Conservation (phyloP, 73 alveolate species). For the Symbiodinium natans region DNA sequence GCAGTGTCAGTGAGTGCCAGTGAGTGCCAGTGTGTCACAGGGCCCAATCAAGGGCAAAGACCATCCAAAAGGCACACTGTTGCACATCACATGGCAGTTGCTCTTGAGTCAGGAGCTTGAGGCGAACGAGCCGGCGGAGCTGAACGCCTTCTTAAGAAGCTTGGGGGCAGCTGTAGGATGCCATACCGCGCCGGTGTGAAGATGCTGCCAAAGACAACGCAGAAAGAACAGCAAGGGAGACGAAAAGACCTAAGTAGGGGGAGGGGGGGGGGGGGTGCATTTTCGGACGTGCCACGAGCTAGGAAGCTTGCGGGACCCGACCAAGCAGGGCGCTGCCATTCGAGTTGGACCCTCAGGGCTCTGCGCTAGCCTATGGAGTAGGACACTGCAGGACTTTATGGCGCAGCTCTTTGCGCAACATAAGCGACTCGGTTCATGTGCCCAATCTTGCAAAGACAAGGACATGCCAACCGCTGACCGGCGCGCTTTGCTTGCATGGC, state of each 20-base stretch:
- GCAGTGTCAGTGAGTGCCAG: not conserved
- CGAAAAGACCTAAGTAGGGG: not conserved
- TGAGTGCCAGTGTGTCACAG: not conserved
- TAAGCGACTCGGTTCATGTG: not conserved
- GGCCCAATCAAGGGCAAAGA: not conserved
- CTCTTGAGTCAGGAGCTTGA: not conserved
- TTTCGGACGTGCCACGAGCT: not conserved
- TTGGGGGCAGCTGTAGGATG: not conserved
- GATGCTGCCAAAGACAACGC: not conserved
- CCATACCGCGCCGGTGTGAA: not conserved
- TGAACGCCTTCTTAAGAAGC: constrained; percentile 28
- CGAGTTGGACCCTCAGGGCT: not conserved
- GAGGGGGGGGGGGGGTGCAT: no score
- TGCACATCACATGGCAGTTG: not conserved
- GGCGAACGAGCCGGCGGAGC: constrained; percentile 37
- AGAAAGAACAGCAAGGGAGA: not conserved
- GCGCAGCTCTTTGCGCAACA: not conserved
- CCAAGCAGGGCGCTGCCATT: constrained; percentile 53
- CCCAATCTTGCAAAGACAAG: not conserved
- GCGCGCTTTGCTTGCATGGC: constrained; percentile 36
- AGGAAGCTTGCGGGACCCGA: constrained; percentile 49
- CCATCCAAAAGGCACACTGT: not conserved
- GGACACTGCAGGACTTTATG: not conserved
- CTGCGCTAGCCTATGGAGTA: not conserved
- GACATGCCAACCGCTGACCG: constrained; percentile 69